A percentile compares a stretch with the other conserved stretches of the same genome.
Evolutionary conservation across 257 asterid species (phyloP).

Genomic region (Gynochthodes officinalis): DNA sequence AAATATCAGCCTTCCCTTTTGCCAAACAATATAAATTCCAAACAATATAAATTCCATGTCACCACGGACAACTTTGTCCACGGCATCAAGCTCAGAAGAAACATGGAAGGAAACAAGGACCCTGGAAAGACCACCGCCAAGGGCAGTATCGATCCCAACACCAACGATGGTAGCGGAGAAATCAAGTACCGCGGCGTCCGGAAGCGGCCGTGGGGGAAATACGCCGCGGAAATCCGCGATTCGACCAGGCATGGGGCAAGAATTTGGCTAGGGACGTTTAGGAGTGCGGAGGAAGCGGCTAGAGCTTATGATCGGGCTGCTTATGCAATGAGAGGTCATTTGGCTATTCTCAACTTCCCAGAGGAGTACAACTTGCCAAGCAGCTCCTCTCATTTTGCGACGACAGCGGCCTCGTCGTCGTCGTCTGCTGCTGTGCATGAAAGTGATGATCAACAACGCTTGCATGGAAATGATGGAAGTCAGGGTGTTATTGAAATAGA

Average conservation of each 20-base stretch:
- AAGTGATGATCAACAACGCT: slow-evolving; percentile 6
- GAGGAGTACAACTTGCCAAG: slow-evolving; percentile 58
- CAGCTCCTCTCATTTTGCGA: slow-evolving; percentile 58
- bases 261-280: slow-evolving; percentile 77
- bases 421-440: background rate
- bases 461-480: background rate
- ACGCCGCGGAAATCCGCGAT: slow-evolving; percentile 87
- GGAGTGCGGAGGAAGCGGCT: slow-evolving; percentile 71
- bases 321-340: slow-evolving; percentile 62
- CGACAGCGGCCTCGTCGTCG: slow-evolving; percentile 10
- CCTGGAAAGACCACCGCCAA: slow-evolving; percentile 20
- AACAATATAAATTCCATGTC: slow-evolving; percentile 42
- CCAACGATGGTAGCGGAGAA: slow-evolving; percentile 22
- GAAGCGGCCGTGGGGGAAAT: slow-evolving; percentile 81
- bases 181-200: slow-evolving; percentile 70
- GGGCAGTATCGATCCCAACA: background rate
- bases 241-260: slow-evolving; percentile 53
- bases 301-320: slow-evolving; percentile 75
- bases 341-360: slow-evolving; percentile 80
- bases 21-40: slow-evolving; percentile 18
- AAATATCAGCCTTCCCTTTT: background rate
- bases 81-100: background rate
- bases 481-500: slow-evolving; percentile 59
- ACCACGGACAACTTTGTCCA: slow-evolving; percentile 12
- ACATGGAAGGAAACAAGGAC: slow-evolving; percentile 20